phyloP scores from a whole-genome alignment of 2,329 filamentous ascomycete genomes.

The Talaromyces sp. region DNA sequence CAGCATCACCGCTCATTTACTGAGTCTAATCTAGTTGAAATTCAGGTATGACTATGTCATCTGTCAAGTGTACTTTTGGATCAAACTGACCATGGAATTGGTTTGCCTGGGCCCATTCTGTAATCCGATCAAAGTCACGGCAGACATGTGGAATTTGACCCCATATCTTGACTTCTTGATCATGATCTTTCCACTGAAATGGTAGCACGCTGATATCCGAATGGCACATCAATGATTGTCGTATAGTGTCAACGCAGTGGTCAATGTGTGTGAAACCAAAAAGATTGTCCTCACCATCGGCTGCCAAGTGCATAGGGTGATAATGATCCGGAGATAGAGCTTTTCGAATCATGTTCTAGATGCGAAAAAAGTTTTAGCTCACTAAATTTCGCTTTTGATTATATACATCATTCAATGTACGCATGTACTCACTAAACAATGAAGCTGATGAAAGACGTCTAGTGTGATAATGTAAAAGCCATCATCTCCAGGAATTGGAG shows the following conservation, averaged over 20 bases:
- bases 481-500: neutral
- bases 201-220: conserved; percentile 2
- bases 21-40: neutral
- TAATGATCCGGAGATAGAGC: neutral
- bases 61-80: neutral
- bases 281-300: neutral
- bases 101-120: neutral
- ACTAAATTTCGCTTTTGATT: neutral
- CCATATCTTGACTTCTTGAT: neutral
- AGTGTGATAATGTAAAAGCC: conserved; percentile 5
- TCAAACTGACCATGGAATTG: neutral
- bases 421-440: conserved; percentile 14
- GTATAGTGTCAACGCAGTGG: neutral
- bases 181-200: neutral
- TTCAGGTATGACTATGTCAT: neutral
- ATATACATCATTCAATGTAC: neutral
- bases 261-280: neutral
- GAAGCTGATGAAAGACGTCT: conserved; percentile 17
- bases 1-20: neutral
- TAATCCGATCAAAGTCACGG: conserved; percentile 1
- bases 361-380: neutral
- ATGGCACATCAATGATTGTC: conserved; percentile 7
- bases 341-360: conserved; percentile 11
- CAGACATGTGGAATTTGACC: neutral
- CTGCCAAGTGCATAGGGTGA: neutral